These are phyloP conservation scores for Colletotrichum tropicicola DNA, from an alignment of 2,329 filamentous ascomycete species.

Conservation along the genomic window DNA sequence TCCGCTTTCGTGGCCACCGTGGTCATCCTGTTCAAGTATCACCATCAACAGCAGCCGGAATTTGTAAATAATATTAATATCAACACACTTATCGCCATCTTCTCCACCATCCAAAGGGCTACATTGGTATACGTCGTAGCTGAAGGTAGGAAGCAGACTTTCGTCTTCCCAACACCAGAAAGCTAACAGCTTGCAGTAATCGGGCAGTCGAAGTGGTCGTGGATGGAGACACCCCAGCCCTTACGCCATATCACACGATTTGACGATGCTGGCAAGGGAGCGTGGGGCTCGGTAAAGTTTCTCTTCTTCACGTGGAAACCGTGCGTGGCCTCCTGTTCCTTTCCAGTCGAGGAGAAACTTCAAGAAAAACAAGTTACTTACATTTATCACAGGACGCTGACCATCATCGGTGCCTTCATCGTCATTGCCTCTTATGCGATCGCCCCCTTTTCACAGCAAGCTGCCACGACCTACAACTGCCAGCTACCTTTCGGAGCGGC, in stretches of 20 bases:
- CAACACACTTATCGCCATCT: neutral
- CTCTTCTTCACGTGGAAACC: neutral
- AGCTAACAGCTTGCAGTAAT: neutral
- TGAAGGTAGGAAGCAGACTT: neutral
- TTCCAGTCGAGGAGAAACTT: neutral
- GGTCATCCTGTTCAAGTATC: neutral
- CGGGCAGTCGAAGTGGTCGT: neutral
- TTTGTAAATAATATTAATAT: neutral
- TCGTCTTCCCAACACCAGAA: neutral
- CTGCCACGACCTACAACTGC: neutral
- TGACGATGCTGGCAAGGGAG: neutral
- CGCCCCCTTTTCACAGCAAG: neutral
- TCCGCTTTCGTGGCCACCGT: neutral
- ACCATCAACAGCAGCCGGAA: neutral
- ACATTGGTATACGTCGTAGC: neutral
- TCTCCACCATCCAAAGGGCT: neutral
- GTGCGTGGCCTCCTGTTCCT: neutral
- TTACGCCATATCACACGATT: neutral
- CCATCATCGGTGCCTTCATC: neutral
- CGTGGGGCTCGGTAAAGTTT: neutral
- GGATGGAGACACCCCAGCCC: neutral
- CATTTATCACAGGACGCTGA: neutral
- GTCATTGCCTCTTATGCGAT: neutral
- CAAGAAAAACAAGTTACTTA: too few species aligned
- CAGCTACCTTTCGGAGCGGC: too few species aligned